Evolutionary conservation across 2,329 filamentous ascomycete genomes (phyloP), one percentile per base, ranked within the genome.

Genomic region (Fusarium verticillioides): DNA sequence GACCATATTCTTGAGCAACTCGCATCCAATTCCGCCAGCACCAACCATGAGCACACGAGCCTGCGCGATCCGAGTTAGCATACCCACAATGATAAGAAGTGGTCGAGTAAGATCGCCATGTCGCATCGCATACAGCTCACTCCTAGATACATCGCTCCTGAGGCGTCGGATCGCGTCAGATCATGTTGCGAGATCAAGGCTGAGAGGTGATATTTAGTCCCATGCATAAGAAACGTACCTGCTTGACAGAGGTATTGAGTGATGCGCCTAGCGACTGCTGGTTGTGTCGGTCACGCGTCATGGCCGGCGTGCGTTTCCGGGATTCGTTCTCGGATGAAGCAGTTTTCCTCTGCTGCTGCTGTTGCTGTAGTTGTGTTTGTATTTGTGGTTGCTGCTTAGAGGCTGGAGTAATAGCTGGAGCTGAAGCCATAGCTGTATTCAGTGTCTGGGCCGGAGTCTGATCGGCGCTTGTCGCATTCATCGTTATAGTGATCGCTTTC

Each of bases 21-120:
- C 96, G 84, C 96, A 99, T 77, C 96, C 96, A 80, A 99, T 99
- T 71, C 96, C 96, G 70, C 96, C 96, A 63, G 96, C 96, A 78
- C 96, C 96, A 64, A 99, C 96, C 87, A 99, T 94, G 66, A 99
- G 88, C 60, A 98, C 92, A 72, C 92, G 93, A 70, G 94, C 90
- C 95, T 97, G 67, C 58, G 66, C 68, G 74, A 60, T 60, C 56
- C 54, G 52, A 42, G 70, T 78, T 54, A 80, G 78, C 40, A 36
- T 23, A 11, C 60, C 16, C 53, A 47, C 30, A 40, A 34, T 28
- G 44, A 63, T 40, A 36, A 60, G 37, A n/a, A 43, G 58, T 32
- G 43, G 49, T 68, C 23, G 28, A 59, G 65, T 11, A 61, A 42
- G 28, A 40, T 42, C 37, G 44, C 46, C 39, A 21, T 52, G n/a